A percentile compares a stretch with the other conserved stretches of the same genome.
phyloP scores from a whole-genome alignment of 768 basidiomycete genomes.

The Pulveroboletus sp. region DNA sequence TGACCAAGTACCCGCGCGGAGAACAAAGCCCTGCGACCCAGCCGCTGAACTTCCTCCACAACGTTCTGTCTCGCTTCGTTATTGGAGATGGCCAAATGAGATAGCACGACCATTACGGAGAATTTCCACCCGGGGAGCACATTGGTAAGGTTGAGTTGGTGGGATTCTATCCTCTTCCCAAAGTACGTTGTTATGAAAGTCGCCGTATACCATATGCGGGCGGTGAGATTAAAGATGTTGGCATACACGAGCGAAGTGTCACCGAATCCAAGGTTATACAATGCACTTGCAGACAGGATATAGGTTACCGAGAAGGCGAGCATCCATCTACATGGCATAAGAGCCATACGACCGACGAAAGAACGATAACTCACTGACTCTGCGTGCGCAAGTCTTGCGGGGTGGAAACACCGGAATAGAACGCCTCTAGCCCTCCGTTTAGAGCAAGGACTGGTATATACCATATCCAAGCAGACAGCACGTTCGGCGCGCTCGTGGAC shows the following conservation, averaged over 20 bases:
- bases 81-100: slow-evolving; percentile 18
- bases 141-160: slow-evolving; percentile 11
- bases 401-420: slow-evolving; percentile 74
- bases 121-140: slow-evolving; percentile 28
- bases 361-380: slow-evolving; percentile 43
- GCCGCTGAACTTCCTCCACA: slow-evolving; percentile 7
- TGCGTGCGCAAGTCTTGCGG: slow-evolving; percentile 64
- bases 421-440: slow-evolving; percentile 91
- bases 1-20: slow-evolving; percentile 19
- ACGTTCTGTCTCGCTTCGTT: slow-evolving; percentile 17
- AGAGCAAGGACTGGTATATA: slow-evolving; percentile 87
- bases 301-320: slow-evolving; percentile 69
- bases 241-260: slow-evolving; percentile 73
- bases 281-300: slow-evolving; percentile 44
- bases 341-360: neutral
- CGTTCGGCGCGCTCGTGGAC: slow-evolving; percentile 70
- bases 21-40: slow-evolving; percentile 21
- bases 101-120: slow-evolving; percentile 17
- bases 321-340: slow-evolving; percentile 55
- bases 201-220: slow-evolving; percentile 58
- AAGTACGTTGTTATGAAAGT: slow-evolving; percentile 50
- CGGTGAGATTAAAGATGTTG: slow-evolving; percentile 63
- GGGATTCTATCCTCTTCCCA: slow-evolving; percentile 13
- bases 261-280: slow-evolving; percentile 48
- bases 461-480: slow-evolving; percentile 76